Evolutionary conservation across 2,329 filamentous ascomycete genomes (phyloP).

Genomic region (Nemania sp.): DNA sequence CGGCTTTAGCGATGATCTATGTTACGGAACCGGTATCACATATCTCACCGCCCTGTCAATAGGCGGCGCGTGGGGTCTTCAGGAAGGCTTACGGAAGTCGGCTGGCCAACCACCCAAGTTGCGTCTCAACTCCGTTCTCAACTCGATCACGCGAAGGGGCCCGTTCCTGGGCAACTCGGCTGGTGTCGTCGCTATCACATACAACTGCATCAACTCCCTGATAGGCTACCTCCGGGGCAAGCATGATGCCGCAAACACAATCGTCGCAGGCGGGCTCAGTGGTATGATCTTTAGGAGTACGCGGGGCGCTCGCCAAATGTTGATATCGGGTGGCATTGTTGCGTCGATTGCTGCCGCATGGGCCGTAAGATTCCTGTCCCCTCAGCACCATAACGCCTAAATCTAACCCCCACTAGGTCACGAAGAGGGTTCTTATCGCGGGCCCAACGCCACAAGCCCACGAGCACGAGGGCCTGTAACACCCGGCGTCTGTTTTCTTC

Average conservation of each 20-base stretch:
- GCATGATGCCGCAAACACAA: constrained; percentile 88
- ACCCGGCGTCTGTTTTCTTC: neutral
- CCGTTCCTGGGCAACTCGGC: constrained; percentile 97
- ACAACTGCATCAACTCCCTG: constrained; percentile 89
- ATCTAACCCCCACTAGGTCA: constrained; percentile 38
- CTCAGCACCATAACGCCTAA: constrained; percentile 39
- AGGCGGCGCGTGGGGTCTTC: constrained; percentile 90
- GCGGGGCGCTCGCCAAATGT: constrained; percentile 84
- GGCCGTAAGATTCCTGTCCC: constrained; percentile 65
- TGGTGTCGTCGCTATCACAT: constrained; percentile 92
- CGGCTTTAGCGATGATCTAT: constrained; percentile 97
- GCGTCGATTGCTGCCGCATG: constrained; percentile 83
- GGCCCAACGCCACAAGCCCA: constrained; percentile 22
- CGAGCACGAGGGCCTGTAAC: constrained; percentile 33
- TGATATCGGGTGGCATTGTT: constrained; percentile 91
- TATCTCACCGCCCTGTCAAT: constrained; percentile 86
- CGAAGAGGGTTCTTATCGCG: constrained; percentile 35
- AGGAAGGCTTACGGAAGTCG: constrained; percentile 84
- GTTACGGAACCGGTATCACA: constrained; percentile 94
- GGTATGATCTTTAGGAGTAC: constrained; percentile 98
- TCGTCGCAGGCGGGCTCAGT: constrained; percentile 82
- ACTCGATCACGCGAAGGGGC: constrained; percentile 88
- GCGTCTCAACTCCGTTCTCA: constrained; percentile 90
- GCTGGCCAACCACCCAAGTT: constrained; percentile 81
- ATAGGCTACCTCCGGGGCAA: constrained; percentile 80